Percentiles rank a stretch among this genome's conserved stretches.
These are phyloP conservation scores for Metarhizium humberi DNA, from an alignment of 2,329 filamentous ascomycete genomes.

Conservation along the genomic window DNA sequence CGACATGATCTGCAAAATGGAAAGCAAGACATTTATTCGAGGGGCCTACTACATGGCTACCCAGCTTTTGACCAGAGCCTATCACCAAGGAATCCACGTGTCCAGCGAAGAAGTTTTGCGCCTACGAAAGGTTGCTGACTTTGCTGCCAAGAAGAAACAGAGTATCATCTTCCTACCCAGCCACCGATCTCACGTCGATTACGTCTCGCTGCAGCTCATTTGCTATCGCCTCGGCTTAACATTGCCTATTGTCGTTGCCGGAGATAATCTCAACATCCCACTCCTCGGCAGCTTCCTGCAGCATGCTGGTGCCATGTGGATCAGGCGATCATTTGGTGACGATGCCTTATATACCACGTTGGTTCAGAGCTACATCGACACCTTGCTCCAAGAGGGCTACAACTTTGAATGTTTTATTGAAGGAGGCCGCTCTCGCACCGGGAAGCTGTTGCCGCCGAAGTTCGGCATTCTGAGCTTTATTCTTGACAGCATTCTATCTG, in stretches of 20 bases:
- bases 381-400: constrained; percentile 77
- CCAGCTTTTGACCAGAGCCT: constrained; percentile 82
- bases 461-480: constrained; percentile 92
- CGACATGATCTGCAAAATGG: constrained; percentile 98
- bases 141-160: constrained; percentile 79
- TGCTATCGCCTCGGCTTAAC: constrained; percentile 89
- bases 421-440: constrained; percentile 83
- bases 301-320: constrained; percentile 96
- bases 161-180: constrained; percentile 94
- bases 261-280: constrained; percentile 94
- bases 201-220: constrained; percentile 88
- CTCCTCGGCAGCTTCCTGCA: constrained; percentile 84
- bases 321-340: constrained; percentile 83
- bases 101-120: constrained; percentile 88
- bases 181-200: constrained; percentile 92
- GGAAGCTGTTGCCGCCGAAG: constrained; percentile 87
- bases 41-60: constrained; percentile 84
- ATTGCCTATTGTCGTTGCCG: constrained; percentile 84
- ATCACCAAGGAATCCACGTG: constrained; percentile 95
- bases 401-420: constrained; percentile 98
- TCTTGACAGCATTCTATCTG: constrained; percentile 80
- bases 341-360: constrained; percentile 83
- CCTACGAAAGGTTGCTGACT: constrained; percentile 69
- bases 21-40: constrained; percentile 85
- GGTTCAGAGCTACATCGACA: constrained; percentile 96